These are phyloP conservation scores for Albizia julibrissin DNA, from an alignment of 306 rosid species.

Conservation along the genomic window DNA sequence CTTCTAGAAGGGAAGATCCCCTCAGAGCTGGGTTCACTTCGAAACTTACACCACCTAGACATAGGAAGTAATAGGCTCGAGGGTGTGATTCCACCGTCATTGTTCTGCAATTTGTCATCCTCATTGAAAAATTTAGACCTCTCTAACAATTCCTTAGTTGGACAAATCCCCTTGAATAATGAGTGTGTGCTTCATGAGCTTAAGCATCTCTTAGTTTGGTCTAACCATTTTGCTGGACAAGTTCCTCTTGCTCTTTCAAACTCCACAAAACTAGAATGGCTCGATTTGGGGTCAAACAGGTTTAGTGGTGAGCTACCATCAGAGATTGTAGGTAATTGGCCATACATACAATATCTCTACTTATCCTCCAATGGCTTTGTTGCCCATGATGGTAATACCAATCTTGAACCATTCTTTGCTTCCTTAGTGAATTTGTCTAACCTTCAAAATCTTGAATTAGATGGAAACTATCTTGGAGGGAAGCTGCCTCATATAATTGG, in stretches of 20 bases:
- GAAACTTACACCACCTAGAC: conserved; percentile 62
- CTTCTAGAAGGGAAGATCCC: conserved; percentile 65
- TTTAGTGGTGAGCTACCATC: conserved; percentile 70
- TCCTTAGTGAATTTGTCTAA: conserved; percentile 61
- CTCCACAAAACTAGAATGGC: conserved; percentile 76
- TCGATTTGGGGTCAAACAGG: conserved; percentile 78
- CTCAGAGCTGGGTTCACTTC: conserved; percentile 63
- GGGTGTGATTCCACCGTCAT: conserved; percentile 64
- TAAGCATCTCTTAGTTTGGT: conserved; percentile 77
- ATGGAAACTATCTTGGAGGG: conserved; percentile 80
- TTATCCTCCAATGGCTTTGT: conserved; percentile 70
- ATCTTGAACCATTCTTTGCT: conserved; percentile 79
- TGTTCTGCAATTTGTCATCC: conserved; percentile 72
- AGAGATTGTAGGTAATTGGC: conserved; percentile 53
- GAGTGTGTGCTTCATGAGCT: conserved; percentile 58
- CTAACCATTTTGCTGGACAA: conserved; percentile 64
- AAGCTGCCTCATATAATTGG: conserved; percentile 72
- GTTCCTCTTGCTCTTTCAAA: conserved; percentile 76
- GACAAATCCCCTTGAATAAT: conserved; percentile 59
- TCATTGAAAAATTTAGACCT: conserved; percentile 69
- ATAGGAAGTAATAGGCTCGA: conserved; percentile 65
- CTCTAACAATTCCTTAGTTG: conserved; percentile 75
- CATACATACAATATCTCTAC: conserved; percentile 67
- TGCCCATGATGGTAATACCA: conserved; percentile 74
- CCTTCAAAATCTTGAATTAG: conserved; percentile 75